Evolutionary conservation across 2,329 filamentous ascomycete species (phyloP).

Genomic region (Trichoderma afroharzianum): DNA sequence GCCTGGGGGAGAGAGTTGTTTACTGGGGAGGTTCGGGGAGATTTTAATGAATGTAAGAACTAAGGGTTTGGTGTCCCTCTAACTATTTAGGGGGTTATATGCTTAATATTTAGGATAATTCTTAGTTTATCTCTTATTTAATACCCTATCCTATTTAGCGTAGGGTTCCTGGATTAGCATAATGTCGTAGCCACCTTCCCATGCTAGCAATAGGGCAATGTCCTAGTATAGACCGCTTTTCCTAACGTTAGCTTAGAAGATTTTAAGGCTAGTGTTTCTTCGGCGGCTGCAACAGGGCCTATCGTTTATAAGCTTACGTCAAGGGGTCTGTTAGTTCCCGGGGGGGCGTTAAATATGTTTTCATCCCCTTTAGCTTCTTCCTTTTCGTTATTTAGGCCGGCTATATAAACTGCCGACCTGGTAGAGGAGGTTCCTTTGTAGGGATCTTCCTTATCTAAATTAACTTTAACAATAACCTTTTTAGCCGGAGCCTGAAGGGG

Average conservation of each 20-base stretch:
- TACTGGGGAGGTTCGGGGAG: not conserved
- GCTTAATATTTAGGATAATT: not conserved
- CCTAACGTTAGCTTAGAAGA: not conserved
- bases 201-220: not conserved
- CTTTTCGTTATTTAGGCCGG: too few species aligned
- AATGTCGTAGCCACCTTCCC: not conserved
- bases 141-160: not conserved
- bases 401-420: too few species aligned
- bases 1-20: not conserved
- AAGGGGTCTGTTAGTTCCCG: too few species aligned
- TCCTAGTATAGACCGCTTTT: not conserved
- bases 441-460: too few species aligned
- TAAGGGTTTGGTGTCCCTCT: not conserved
- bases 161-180: not conserved
- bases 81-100: not conserved
- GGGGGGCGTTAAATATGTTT: too few species aligned
- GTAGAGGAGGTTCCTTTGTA: too few species aligned
- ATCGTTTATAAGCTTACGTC: too few species aligned
- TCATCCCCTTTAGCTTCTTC: too few species aligned
- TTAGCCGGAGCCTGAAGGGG: too few species aligned
- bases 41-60: constrained; percentile 2
- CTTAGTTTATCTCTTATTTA: not conserved
- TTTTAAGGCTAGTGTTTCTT: not conserved
- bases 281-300: not conserved
- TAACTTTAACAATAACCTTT: too few species aligned